Conservation (phyloP, 2,329 filamentous ascomycete genomes). For the Paraphaeosphaeria sporulosa region DNA sequence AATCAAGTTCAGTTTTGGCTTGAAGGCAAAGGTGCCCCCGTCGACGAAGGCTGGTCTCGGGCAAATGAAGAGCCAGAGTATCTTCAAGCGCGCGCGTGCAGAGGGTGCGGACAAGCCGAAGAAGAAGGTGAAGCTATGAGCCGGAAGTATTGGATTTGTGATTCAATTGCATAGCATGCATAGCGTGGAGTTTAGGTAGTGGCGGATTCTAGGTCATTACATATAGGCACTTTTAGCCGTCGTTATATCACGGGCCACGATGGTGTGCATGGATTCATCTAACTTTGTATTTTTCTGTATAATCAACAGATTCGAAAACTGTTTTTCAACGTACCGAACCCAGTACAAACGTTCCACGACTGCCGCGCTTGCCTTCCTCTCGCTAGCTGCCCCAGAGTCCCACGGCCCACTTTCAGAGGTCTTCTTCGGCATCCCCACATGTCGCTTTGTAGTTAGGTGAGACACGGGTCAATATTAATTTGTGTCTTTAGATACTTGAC, state of each 20-base stretch:
- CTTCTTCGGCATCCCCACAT: no score
- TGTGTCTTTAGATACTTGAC: no score
- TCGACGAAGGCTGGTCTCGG: constrained; percentile 38
- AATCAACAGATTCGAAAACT: no score
- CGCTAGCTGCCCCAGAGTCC: no score
- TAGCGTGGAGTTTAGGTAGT: constrained; percentile 9
- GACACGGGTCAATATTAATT: no score
- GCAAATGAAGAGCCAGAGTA: constrained; percentile 46
- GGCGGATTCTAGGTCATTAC: neutral
- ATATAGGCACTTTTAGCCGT: neutral
- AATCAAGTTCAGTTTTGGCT: constrained; percentile 43
- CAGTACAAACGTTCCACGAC: no score
- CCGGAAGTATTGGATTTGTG: neutral
- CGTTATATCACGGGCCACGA: neutral
- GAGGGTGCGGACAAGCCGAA: constrained; percentile 36
- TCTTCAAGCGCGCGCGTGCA: constrained; percentile 46
- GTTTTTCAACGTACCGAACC: no score
- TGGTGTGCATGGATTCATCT: neutral
- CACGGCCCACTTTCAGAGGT: no score
- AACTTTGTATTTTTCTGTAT: no score
- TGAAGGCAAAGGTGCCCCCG: constrained; percentile 39
- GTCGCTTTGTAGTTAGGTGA: no score
- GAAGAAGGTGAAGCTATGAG: constrained; percentile 47
- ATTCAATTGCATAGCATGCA: constrained; percentile 4
- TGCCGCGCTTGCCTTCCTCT: no score